Evolutionary conservation across 768 basidiomycete species (phyloP), one percentile per base, ranked within the genome.

Genomic region (Boletus rubroflammeus): DNA sequence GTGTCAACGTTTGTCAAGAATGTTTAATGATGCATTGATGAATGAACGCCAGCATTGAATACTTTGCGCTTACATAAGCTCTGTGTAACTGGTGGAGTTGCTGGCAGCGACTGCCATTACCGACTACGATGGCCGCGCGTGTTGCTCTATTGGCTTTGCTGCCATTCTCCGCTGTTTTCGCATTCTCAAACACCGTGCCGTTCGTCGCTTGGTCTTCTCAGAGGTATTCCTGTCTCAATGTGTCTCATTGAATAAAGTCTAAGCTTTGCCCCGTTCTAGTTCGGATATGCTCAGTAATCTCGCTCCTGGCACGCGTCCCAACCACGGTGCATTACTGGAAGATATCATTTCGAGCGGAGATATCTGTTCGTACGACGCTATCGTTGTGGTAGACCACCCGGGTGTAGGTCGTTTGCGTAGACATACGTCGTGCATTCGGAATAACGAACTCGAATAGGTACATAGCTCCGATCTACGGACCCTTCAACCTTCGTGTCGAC

Each of bases 381-480:
- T 93, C 13, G 73, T 90, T 8, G 64, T 91, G 10, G 73, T 90
- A 39, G 79, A 88, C 58, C 89, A 91, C 48, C 81, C 84, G 10
- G 86, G 88, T 23, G 90, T 91, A 67, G 56, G 85, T 76, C 54
- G 25, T 31, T 48, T 31, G 36, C 3, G 29, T 35, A 36, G 25
- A 11, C 25, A n/a, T 26, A 13, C 34, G 21, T 38, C 21, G 42
- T 49, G 6, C 35, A 49, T 31, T 14, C 21, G 13, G 51, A 35
- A 29, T 57, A 31, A 57, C 61, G 49, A 25, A 39, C 10, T 28
- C 21, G 38, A 28, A 14, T 62, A 91, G 89, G 73, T 88, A 5
- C 89, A 86, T 61, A 84, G 86, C 25, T 84, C 87, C n/a, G 88
- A 91, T 73, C 73, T 91, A 39, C 83, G 85, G 29, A 68, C 72